A percentile compares a stretch with the other conserved stretches of the same genome.
phyloP scores from a whole-genome alignment of 192 early-diverging fungal genomes.

The Anaeromyces robustus region DNA sequence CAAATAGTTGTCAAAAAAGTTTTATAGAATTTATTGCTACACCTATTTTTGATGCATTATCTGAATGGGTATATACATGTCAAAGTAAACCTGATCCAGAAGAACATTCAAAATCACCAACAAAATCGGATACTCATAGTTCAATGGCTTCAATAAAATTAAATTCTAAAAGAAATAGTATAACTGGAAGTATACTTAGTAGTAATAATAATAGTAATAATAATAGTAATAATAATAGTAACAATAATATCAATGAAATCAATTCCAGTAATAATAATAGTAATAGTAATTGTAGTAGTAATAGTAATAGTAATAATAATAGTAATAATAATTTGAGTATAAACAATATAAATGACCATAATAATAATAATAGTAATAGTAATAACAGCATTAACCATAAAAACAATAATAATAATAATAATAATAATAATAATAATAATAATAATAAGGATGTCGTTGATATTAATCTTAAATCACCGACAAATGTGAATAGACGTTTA shows the following conservation, averaged over 20 bases:
- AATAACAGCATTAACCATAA: too few relatives aligned
- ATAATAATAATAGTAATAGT: too few relatives aligned
- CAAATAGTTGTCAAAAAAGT: neutral
- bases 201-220: neutral
- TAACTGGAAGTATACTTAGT: neutral
- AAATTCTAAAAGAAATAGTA: neutral
- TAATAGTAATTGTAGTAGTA: too few relatives aligned
- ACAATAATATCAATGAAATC: too few relatives aligned
- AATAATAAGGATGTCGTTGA: too few relatives aligned
- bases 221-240: too few relatives aligned
- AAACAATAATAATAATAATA: too few relatives aligned
- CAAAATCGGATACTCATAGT: neutral
- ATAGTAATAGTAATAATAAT: too few relatives aligned
- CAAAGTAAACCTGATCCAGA: neutral
- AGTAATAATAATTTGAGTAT: too few relatives aligned
- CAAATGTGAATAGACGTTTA: neutral
- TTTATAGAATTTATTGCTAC: neutral
- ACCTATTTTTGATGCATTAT: neutral
- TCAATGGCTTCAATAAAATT: neutral
- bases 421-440: too few relatives aligned
- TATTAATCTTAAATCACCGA: neutral
- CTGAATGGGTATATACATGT: neutral
- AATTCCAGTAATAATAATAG: too few relatives aligned
- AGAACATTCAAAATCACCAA: neutral
- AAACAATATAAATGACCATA: too few relatives aligned